phyloP scores from a whole-genome alignment of 2,329 filamentous ascomycete species.

The Diaporthe australafricana region DNA sequence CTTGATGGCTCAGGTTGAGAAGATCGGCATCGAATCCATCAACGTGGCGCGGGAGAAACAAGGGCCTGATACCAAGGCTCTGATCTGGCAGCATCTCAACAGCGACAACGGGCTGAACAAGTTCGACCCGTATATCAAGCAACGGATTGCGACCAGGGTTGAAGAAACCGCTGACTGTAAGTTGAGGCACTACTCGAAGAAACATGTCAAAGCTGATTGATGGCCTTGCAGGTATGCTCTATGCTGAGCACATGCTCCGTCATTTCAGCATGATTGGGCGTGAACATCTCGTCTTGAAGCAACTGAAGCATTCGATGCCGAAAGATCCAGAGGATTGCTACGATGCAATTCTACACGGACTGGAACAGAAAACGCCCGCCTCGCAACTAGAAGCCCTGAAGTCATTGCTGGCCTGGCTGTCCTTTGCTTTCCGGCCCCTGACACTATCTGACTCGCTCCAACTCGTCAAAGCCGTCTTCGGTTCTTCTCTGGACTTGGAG shows the following conservation, averaged over 20 bases:
- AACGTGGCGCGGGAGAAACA: neutral
- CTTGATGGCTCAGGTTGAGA: neutral
- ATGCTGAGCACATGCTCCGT: slow-evolving; percentile 30
- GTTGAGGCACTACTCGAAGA: neutral
- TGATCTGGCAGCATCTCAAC: slow-evolving; percentile 17
- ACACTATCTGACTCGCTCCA: slow-evolving; percentile 1
- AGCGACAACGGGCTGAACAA: slow-evolving; percentile 19
- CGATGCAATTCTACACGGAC: neutral
- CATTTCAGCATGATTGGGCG: slow-evolving; percentile 30
- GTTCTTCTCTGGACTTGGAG: neutral
- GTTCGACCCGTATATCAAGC: slow-evolving; percentile 28
- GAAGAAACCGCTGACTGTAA: slow-evolving; percentile 22
- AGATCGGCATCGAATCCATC: neutral
- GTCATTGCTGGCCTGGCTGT: neutral
- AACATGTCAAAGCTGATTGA: neutral
- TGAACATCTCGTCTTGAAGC: slow-evolving; percentile 23
- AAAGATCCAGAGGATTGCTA: neutral
- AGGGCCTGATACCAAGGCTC: neutral
- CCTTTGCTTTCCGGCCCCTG: neutral
- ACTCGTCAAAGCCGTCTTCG: neutral
- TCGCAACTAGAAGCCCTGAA: neutral
- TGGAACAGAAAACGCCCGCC: neutral
- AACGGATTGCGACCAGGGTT: slow-evolving; percentile 21
- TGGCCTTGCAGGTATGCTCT: slow-evolving; percentile 27
- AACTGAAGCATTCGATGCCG: slow-evolving; percentile 15